These are phyloP conservation scores for Polygonum aviculare DNA, from an alignment of 148 eudicot species.

Conservation along the genomic window DNA sequence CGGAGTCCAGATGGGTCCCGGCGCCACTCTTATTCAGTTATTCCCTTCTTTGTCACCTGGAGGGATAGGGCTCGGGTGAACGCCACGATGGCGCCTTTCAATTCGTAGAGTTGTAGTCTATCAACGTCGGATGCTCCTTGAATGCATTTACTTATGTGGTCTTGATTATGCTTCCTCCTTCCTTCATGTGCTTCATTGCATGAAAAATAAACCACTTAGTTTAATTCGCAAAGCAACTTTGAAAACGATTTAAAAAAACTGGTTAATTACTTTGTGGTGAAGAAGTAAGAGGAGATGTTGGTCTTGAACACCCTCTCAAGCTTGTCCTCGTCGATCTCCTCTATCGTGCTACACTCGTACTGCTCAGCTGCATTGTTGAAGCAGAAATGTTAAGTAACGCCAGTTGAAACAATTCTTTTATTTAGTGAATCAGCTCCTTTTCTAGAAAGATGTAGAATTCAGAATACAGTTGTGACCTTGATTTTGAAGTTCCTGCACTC, in stretches of 20 bases:
- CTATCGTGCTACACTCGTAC: constrained; percentile 40
- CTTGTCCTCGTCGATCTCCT: constrained; percentile 67
- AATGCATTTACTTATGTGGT: constrained; percentile 67
- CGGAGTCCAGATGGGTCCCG: constrained; percentile 85
- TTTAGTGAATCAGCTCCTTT: too few relatives aligned
- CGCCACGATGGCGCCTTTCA: constrained; percentile 65
- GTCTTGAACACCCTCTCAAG: constrained; percentile 82
- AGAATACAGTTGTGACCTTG: too few relatives aligned
- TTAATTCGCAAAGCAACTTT: too few relatives aligned
- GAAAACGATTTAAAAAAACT: too few relatives aligned
- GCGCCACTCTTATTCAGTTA: constrained; percentile 68
- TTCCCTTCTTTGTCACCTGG: constrained; percentile 49
- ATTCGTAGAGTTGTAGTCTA: constrained; percentile 59
- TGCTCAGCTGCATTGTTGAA: constrained; percentile 80
- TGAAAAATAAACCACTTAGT: constrained; percentile 11
- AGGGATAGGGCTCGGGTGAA: constrained; percentile 66
- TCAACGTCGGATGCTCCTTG: constrained; percentile 38
- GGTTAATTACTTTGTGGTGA: constrained; percentile 37
- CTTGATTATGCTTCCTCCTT: constrained; percentile 63
- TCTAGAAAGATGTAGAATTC: too few relatives aligned
- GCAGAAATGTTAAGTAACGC: constrained; percentile 15
- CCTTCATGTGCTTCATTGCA: constrained; percentile 64
- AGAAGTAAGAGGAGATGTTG: constrained; percentile 73
- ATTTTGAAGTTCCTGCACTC: too few relatives aligned
- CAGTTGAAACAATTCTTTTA: too few relatives aligned